Base-by-base conservation (phyloP, 306 rosid genomes). In the Phaseolus lunatus region DNA sequence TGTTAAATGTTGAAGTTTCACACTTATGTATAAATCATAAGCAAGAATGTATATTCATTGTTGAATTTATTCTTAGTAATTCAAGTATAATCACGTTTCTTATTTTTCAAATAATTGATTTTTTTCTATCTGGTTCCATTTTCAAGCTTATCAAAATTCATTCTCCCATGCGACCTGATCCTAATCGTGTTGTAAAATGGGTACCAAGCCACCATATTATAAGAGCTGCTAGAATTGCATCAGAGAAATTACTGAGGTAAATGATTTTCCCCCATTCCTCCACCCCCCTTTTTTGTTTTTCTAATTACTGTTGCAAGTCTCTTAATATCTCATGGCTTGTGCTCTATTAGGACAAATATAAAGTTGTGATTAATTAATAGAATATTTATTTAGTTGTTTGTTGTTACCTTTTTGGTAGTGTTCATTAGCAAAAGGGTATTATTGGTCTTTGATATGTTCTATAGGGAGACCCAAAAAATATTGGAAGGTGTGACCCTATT, bases 141-240 rank as follows among this genome's bases (percentile, higher is more conserved):
- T 80, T 88, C 58, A 78, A 94, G 97, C 97, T 95, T 72, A 89
- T 92, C 89, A 92, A 84, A 89, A 95, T 95, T 67, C 97, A 92
- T 89, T 95, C 98, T 73, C 97, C 98, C 43, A 87, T 90, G 93
- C 93, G 98, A 71, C 85, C 97, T 75, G 93, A 90, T 86, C 97
- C 93, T 75, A 86, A 88, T 75, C 93, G 96, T 80, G 89, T 88
- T 58, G 86, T 95, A 67, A 86, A 87, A 86, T 90, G 90, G 92
- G 96, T 87, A 77, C 97, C 97, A 63, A 91, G 85, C 89, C 87
- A 52, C 31, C 79, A 63, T 59, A 73, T 86, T 78, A 71, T 87
- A 48, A 82, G 77, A 62, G 89, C 89, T 3, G 97, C 97, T 77
- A 87, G 97, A 84, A 85, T 90, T 81, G 92, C 96, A 63, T 87